Evolutionary conservation across 352 stramenopile genomes (phyloP).

Genomic region (Pythium coloratum): DNA sequence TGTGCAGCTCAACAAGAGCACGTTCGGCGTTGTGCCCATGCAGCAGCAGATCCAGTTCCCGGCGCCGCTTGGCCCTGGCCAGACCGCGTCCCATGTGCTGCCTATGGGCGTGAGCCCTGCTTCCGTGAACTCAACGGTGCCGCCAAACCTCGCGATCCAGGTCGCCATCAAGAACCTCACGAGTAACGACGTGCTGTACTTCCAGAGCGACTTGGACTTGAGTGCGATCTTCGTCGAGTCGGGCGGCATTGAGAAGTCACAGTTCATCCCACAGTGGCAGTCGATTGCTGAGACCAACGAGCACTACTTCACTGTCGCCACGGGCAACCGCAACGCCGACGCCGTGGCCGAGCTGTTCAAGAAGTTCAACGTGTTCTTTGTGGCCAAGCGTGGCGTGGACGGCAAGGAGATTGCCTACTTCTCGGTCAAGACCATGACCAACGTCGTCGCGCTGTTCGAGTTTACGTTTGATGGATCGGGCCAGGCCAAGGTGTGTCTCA

Average conservation of each 20-base stretch:
- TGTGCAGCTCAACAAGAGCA: slow-evolving; percentile 98
- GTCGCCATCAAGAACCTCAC: slow-evolving; percentile 98
- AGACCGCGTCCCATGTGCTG: slow-evolving; percentile 72
- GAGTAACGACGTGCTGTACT: slow-evolving; percentile 94
- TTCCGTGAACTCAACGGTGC: slow-evolving; percentile 73
- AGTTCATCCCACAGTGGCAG: slow-evolving; percentile 96
- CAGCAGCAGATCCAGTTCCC: slow-evolving; percentile 89
- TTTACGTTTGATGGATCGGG: slow-evolving; percentile 94
- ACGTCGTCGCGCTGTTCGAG: slow-evolving; percentile 92
- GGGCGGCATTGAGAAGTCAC: slow-evolving; percentile 88
- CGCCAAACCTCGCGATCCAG: slow-evolving; percentile 88
- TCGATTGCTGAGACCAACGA: slow-evolving; percentile 95
- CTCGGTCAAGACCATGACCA: slow-evolving; percentile 92
- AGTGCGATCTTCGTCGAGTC: slow-evolving; percentile 86
- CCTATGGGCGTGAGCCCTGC: slow-evolving; percentile 79
- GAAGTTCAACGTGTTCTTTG: slow-evolving; percentile 93
- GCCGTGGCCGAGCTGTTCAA: slow-evolving; percentile 87
- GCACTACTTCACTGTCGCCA: slow-evolving; percentile 90
- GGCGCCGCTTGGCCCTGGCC: slow-evolving; percentile 61
- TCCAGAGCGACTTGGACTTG: slow-evolving; percentile 92
- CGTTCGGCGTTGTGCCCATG: slow-evolving; percentile 93
- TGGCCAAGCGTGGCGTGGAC: slow-evolving; percentile 92
- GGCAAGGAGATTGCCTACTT: slow-evolving; percentile 97
- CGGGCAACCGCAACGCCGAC: slow-evolving; percentile 68
- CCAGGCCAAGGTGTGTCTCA: slow-evolving; percentile 93